These are phyloP conservation scores for Toxicodendron radicans DNA, from an alignment of 345 rosid genomes.

Conservation along the genomic window DNA sequence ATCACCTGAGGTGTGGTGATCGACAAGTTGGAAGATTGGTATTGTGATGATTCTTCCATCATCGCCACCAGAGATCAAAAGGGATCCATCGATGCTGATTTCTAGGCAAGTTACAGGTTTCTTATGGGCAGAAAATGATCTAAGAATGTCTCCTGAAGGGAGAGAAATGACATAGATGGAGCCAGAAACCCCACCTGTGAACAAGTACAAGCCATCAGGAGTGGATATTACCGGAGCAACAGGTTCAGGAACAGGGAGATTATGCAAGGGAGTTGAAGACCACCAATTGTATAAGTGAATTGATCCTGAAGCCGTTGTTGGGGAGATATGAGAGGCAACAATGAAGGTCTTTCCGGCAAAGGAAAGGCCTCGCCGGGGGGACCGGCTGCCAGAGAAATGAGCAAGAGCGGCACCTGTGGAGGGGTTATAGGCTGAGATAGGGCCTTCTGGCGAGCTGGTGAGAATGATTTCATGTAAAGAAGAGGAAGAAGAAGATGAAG, in stretches of 20 bases:
- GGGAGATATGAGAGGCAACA: conserved; percentile 48
- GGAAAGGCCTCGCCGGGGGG: conserved; percentile 47
- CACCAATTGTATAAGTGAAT: conserved; percentile 50
- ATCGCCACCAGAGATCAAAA: conserved; percentile 46
- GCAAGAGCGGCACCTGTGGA: conserved; percentile 31
- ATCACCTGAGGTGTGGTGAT: background rate
- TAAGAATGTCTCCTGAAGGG: conserved; percentile 37
- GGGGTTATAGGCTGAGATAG: conserved; percentile 39
- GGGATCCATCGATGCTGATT: conserved; percentile 37
- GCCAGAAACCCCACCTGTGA: conserved; percentile 52
- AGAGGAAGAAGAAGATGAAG: conserved; percentile 4
- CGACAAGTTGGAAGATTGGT: conserved; percentile 39
- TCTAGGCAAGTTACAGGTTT: conserved; percentile 44
- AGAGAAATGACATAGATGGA: conserved; percentile 26
- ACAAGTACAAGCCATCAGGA: conserved; percentile 35
- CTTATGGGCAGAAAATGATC: conserved; percentile 35
- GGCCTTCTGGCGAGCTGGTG: conserved; percentile 46
- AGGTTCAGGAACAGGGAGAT: conserved; percentile 48
- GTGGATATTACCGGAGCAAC: conserved; percentile 42
- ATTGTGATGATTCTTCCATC: conserved; percentile 35
- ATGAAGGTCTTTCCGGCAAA: conserved; percentile 32
- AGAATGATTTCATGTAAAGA: conserved; percentile 35
- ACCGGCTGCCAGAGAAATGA: conserved; percentile 40
- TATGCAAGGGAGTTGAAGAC: conserved; percentile 40
- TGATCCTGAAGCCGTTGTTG: conserved; percentile 35